Evolutionary conservation across 345 rosid genomes (phyloP).

Genomic region (Xanthoceras sorbifolium): DNA sequence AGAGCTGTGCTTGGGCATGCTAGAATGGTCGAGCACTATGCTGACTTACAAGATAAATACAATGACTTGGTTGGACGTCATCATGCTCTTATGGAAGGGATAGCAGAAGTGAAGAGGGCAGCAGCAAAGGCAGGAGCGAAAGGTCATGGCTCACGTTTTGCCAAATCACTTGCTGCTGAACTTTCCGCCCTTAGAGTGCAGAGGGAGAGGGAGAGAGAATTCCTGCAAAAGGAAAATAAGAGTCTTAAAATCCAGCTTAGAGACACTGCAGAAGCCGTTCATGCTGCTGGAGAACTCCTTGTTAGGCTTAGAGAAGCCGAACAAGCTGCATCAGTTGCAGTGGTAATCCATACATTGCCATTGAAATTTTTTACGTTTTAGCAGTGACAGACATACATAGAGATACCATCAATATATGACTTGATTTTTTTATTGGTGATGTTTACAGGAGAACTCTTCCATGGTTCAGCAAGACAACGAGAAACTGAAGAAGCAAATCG

Average conservation of each 20-base stretch:
- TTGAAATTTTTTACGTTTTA: background rate
- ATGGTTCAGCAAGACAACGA: constrained; percentile 68
- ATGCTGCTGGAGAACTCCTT: constrained; percentile 96
- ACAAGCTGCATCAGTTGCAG: constrained; percentile 72
- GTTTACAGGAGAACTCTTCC: constrained; percentile 57
- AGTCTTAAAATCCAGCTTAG: constrained; percentile 79
- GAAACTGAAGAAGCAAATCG: constrained; percentile 83
- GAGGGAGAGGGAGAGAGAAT: constrained; percentile 76
- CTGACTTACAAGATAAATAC: constrained; percentile 85
- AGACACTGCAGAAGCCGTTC: constrained; percentile 98
- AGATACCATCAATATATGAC: background rate
- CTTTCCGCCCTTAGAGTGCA: constrained; percentile 78
- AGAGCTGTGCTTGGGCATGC: constrained; percentile 93
- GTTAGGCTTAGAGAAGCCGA: constrained; percentile 92
- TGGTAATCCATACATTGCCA: constrained; percentile 46
- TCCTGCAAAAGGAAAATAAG: constrained; percentile 73
- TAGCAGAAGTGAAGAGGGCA: constrained; percentile 88
- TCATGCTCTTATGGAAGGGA: constrained; percentile 73
- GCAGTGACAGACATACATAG: background rate
- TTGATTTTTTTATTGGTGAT: no score
- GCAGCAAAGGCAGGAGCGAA: constrained; percentile 83
- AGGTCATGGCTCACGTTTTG: constrained; percentile 78
- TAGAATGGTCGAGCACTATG: constrained; percentile 92
- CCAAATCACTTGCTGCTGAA: constrained; percentile 72
- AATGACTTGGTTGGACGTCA: constrained; percentile 72